A percentile compares a stretch with the other conserved stretches of the same genome.
phyloP scores from a whole-genome alignment of 768 basidiomycete genomes.

The Podaxis sp. region DNA sequence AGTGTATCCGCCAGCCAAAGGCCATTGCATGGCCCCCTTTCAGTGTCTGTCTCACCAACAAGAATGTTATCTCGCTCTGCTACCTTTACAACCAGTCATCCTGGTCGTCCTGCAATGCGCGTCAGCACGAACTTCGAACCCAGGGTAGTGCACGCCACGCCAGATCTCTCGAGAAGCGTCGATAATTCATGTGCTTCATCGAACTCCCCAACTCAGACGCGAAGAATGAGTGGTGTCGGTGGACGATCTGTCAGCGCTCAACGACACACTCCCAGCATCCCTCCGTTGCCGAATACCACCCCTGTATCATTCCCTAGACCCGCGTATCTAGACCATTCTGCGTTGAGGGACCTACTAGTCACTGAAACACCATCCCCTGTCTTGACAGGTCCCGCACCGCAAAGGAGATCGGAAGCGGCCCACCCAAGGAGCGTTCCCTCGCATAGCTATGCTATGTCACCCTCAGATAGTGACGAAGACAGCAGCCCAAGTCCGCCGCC shows the following conservation, averaged over 20 bases:
- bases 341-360: constrained; percentile 67
- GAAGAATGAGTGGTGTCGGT: constrained; percentile 23
- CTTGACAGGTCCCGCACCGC: constrained; percentile 27
- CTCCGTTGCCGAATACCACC: constrained; percentile 28
- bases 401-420: constrained; percentile 36
- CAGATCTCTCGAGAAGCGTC: constrained; percentile 34
- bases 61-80: constrained; percentile 42
- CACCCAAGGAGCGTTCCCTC: constrained; percentile 17
- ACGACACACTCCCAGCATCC: constrained; percentile 28
- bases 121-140: constrained; percentile 51
- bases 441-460: constrained; percentile 34
- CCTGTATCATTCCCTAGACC: constrained; percentile 59
- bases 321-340: constrained; percentile 74
- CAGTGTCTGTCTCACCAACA: constrained; percentile 31
- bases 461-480: constrained; percentile 70
- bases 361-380: constrained; percentile 43
- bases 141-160: constrained; percentile 62
- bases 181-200: constrained; percentile 45
- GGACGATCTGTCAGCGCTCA: constrained; percentile 20
- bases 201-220: constrained; percentile 29
- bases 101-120: constrained; percentile 27
- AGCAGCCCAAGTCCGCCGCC: constrained; percentile 53
- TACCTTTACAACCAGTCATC: constrained; percentile 26
- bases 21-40: constrained; percentile 8
- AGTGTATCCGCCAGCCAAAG: constrained; percentile 13